These are phyloP conservation scores for Podila verticillata DNA, from an alignment of 192 early-diverging fungal species.

Conservation along the genomic window DNA sequence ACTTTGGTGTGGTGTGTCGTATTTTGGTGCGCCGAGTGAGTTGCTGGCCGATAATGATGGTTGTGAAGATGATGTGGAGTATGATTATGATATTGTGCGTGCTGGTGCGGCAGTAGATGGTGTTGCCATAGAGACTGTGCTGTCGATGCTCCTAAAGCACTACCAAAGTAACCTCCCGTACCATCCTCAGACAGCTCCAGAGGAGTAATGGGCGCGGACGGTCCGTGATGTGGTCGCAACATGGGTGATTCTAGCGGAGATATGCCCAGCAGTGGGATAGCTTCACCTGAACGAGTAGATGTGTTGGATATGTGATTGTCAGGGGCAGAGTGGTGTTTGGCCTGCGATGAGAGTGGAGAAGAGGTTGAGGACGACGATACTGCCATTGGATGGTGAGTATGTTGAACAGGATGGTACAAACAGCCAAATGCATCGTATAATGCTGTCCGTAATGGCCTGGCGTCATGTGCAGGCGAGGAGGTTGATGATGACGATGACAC, in stretches of 20 bases:
- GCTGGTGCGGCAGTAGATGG: constrained; percentile 1
- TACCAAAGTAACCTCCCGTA: constrained; percentile 15
- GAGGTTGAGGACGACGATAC: neutral
- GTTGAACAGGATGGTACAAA: constrained; percentile 33
- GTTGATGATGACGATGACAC: neutral
- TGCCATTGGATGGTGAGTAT: constrained; percentile 15
- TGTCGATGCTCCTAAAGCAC: neutral
- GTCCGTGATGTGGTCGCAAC: constrained; percentile 35
- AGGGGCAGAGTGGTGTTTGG: too few species aligned
- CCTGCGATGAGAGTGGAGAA: neutral
- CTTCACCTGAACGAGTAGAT: constrained; percentile 13
- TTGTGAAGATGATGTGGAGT: neutral
- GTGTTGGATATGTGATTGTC: too few species aligned
- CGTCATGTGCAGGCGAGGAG: constrained; percentile 21
- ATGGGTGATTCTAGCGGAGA: constrained; percentile 31
- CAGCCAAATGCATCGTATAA: constrained; percentile 46
- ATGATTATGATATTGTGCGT: constrained; percentile 13
- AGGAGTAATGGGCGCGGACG: constrained; percentile 38
- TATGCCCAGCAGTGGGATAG: constrained; percentile 11
- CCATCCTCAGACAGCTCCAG: constrained; percentile 27
- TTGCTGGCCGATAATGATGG: neutral
- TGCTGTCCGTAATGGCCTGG: constrained; percentile 25
- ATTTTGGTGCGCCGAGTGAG: neutral
- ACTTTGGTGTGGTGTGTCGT: neutral
- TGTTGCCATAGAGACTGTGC: neutral